These are phyloP conservation scores for Pseudopithomyces chartarum DNA, from an alignment of 2,329 filamentous ascomycete genomes.

Conservation along the genomic window DNA sequence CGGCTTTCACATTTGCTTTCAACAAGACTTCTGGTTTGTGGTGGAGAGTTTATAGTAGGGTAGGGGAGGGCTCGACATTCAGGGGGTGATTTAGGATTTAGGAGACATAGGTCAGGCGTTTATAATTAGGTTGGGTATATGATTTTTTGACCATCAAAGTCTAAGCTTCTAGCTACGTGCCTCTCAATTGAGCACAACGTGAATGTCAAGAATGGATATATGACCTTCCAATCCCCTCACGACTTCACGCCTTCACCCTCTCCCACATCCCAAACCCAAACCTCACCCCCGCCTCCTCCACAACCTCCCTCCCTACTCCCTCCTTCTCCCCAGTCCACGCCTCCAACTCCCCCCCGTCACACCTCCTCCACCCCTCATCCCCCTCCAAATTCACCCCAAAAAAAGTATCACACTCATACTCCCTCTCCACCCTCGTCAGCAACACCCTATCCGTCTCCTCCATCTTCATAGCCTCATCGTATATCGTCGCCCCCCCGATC, in stretches of 20 bases:
- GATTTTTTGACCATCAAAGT: no score
- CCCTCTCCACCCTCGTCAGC: constrained; percentile 69
- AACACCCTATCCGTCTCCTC: constrained; percentile 66
- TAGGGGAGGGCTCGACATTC: no score
- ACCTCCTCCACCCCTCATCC: constrained; percentile 60
- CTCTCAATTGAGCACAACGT: no score
- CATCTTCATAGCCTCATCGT: constrained; percentile 69
- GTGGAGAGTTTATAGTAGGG: no score
- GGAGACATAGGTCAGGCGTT: no score
- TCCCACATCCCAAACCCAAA: constrained; percentile 78
- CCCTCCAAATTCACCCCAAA: constrained; percentile 66
- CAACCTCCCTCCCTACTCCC: constrained; percentile 64
- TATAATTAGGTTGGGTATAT: no score
- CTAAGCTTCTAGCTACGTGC: no score
- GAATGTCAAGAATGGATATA: no score
- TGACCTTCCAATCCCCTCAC: neutral
- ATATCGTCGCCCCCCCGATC: constrained; percentile 90
- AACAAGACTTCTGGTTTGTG: no score
- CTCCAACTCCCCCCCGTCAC: constrained; percentile 59
- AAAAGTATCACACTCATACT: constrained; percentile 78
- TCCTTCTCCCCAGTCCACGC: constrained; percentile 70
- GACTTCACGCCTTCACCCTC: constrained; percentile 25
- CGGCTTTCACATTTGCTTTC: no score
- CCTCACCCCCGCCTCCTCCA: constrained; percentile 66
- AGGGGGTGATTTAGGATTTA: no score